Base-by-base conservation (phyloP, 768 basidiomycete genomes). In the Termitomyces sp. region DNA sequence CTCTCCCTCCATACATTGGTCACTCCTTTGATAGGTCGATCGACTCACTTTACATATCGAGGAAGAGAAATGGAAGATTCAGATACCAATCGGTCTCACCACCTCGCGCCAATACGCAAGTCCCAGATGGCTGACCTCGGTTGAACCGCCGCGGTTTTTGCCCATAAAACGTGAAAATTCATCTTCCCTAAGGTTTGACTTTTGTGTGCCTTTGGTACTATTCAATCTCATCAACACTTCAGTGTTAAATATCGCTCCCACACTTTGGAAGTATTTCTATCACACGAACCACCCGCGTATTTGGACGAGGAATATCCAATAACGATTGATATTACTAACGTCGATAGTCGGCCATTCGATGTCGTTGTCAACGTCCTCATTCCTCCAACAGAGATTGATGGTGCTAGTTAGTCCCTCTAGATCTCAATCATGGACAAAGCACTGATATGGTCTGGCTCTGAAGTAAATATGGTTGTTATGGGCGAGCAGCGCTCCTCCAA, bases 241-340 rank as follows among this genome's bases (percentile, higher is more conserved):
- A 90, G 87, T 21, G 80, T 90, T 41, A 83, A 80, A 48, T 79
- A 86, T 60, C 82, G 82, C 21, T 78, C 85, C 0, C 90, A 91
- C 59, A 69, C 70, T 0, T 63, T 96, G 4, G 63, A 70, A 4
- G 72, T 91, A 19, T 72, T 75, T 0, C 66, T 95, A 44, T 68
- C 75, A 1, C 87, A 93, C 56, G 72, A 80, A 0, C 69, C 79
- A 1, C 89, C 90, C 0, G 92, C 92, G 1, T 90, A 87, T 68
- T 69, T 96, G 35, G 86, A 90, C 59, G 95, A 97, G 68, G 78
- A 81, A 44, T 91, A 89, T 65, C 86, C 89, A 0, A 86, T 98
- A 62, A 66, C 68, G 11, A 75, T 98, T 41, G 77, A 83, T 45
- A 77, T 96, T 14, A 81, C 73, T 4, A 97, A 95, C 66, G 65